Base-by-base conservation (phyloP, 2,329 filamentous ascomycete genomes). In the Aspergillus luchuensis region DNA sequence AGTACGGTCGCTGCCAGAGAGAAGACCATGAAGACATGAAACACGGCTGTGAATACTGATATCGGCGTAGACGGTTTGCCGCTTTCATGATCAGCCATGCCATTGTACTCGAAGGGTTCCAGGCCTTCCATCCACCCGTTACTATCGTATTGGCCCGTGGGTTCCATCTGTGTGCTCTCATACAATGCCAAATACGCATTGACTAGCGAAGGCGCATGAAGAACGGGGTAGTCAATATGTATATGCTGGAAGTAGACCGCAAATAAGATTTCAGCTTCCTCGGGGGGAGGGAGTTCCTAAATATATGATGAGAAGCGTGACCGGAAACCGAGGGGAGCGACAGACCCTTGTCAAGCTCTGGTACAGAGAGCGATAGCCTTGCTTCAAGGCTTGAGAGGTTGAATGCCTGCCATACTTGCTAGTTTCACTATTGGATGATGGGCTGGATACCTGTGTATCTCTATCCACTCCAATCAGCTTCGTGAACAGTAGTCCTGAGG, bases 1-100 rank as follows among this genome's bases (percentile, higher is more conserved):
- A 75, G 65, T 1, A 77, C 62, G 5, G 73, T 74, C 5, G 76
- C 71, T 1, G 72, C 71, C 13, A 78, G 66, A 17, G 72, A 75
- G 43, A 78, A 73, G 0, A 71, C 70, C 69, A 77, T 73, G 50
- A 77, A 76, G 0, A 77, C 43, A 25, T 75, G 73, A 19, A 76
- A 75, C 10, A 61, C 58, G 8, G 66, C 66, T 4, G 64, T 66
- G 17, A 56, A 59, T 7, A 67, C 55, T 6, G 63, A 59, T 2
- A 69, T 66, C 1, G 64, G 64, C 0, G 61, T 65, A 4, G 21
- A 39, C 8, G 52, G 41, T 5, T 49, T 45, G 10, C 61, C 61
- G 6, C 43, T 56, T 8, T 57, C 15, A 11, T 21, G 30, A 21
- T 66, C 67, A 3, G 60, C 47, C 33, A 62, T 69, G 2, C 70